Conservation (phyloP, 1,284 basidiomycete species). For the Sanghuangporus sanghuang region DNA sequence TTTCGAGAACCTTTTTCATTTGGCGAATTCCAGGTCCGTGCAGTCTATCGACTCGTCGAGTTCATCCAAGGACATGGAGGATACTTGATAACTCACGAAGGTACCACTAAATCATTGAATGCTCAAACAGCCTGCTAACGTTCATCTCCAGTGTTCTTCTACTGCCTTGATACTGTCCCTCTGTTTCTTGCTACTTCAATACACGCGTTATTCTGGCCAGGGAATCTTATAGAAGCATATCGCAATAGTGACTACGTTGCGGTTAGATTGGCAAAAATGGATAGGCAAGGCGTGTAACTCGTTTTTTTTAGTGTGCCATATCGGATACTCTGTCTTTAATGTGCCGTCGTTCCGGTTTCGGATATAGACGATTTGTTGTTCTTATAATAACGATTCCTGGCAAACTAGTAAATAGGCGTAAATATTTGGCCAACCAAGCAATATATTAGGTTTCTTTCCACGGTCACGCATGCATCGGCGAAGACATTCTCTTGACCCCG, state of each 20-base stretch:
- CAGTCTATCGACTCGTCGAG: slow-evolving; percentile 34
- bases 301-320: neutral
- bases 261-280: neutral
- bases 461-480: too few species aligned
- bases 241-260: neutral
- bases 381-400: too few species aligned
- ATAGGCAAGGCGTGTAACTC: neutral
- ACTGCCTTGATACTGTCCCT: slow-evolving; percentile 36
- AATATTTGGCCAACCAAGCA: too few species aligned
- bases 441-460: too few species aligned
- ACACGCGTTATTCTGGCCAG: slow-evolving; percentile 31
- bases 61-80: slow-evolving; percentile 33
- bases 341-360: too few species aligned
- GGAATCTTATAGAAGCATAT: slow-evolving; percentile 23
- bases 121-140: neutral
- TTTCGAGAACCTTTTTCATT: neutral
- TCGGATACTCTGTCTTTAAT: neutral
- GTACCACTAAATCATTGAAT: neutral
- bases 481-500: too few species aligned
- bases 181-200: slow-evolving; percentile 34
- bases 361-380: neutral
- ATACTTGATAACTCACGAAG: slow-evolving; percentile 33
- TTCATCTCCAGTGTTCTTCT: slow-evolving; percentile 30
- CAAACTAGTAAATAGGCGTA: too few species aligned
- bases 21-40: slow-evolving; percentile 28